Evolutionary conservation across 305 asterid genomes (phyloP), one percentile per base, ranked within the genome.

Genomic region (Fraxinus platypoda): DNA sequence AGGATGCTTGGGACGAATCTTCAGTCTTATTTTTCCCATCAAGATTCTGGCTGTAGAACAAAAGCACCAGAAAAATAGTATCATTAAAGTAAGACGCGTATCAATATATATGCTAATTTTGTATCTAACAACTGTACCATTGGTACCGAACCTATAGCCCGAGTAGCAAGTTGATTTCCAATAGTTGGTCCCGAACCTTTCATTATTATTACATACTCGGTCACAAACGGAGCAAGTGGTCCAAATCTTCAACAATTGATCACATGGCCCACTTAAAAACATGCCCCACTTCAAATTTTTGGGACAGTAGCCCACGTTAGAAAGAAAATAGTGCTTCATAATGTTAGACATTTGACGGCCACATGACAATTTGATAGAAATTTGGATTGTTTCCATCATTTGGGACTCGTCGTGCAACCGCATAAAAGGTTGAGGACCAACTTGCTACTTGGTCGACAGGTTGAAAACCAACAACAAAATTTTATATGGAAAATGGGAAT

Each of bases 1-100:
- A 84, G 37, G 87, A 87, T 70, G 88, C 82, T 77, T 88, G 95
- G 2, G 94, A 85, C 54, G 89, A 90, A 74, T 85, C 76, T 78
- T 91, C 99, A 8, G 94, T 87, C 62, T 87, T 89, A 66, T 86
- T 91, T 86, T 85, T 85, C 70, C 88, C 88, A 26, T 86, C 93
- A 37, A 86, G 80, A 86, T 84, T 90, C 62, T 83, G 85, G 80
- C 99, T 94, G 94, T 73, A 82, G 82, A 78, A 70, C 33, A 25
- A 85, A 62, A 62, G 73, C 54, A 80, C 78, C 0, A 0, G 38
- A 28, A 30, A 64, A 81, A 31, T 74, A 62, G 59, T 57, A 15
- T 21, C 35, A 64, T 57, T 0, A 17, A 37, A 75, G 17, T 66
- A 35, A 78, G 59, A 71, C 34, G 62, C 70, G 21, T 15, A 35